phyloP scores from a whole-genome alignment of 225 moss, liverwort and hornwort genomes.

The Pseudisothecium myosuroides region DNA sequence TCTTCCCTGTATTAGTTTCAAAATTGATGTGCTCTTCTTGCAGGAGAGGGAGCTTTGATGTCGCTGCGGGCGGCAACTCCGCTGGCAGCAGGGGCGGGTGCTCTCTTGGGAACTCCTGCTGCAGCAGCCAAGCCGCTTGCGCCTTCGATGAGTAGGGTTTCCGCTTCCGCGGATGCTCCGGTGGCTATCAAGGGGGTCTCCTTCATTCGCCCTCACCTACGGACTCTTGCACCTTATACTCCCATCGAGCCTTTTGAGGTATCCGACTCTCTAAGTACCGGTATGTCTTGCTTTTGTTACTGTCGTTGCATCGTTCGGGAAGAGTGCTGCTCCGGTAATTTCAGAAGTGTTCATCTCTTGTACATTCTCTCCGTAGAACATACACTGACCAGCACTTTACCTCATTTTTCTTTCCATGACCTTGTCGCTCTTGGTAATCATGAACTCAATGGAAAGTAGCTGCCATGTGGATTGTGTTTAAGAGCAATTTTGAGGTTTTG shows the following conservation, averaged over 20 bases:
- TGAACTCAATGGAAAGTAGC: neutral
- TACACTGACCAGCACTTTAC: neutral
- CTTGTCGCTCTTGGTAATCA: neutral
- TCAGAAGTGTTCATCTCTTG: no score
- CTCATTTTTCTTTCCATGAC: neutral
- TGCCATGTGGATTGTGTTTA: neutral
- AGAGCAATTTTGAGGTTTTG: neutral
- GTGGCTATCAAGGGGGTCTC: conserved; percentile 23
- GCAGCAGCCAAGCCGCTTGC: neutral
- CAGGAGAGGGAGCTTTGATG: conserved; percentile 3
- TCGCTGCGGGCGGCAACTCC: conserved; percentile 17
- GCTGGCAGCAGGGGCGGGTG: conserved; percentile 3
- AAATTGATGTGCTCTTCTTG: neutral
- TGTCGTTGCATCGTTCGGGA: neutral
- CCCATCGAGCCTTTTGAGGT: conserved; percentile 98
- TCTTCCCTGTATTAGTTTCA: neutral
- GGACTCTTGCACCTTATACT: conserved; percentile 70
- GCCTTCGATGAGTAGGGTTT: neutral
- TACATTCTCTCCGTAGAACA: neutral
- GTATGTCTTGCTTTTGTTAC: neutral
- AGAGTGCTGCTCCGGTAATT: neutral
- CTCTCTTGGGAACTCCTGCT: neutral
- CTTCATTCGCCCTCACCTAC: conserved; percentile 89
- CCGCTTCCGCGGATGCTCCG: conserved; percentile 13
- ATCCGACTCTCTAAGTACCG: neutral